phyloP scores from a whole-genome alignment of 192 early-diverging fungal genomes.

The Backusella macrospora region DNA sequence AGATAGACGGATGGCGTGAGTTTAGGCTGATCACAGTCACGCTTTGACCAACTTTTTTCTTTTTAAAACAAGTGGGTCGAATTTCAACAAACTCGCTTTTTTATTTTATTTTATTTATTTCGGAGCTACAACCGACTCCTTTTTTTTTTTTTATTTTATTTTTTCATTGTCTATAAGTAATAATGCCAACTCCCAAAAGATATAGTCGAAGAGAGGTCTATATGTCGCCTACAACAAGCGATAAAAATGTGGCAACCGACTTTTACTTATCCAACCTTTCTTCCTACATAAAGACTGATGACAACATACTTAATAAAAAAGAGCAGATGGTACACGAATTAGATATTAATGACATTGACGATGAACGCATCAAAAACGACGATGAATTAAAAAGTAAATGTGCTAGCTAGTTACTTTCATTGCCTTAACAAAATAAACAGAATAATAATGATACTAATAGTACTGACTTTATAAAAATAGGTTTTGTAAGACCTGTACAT shows the following conservation, averaged over 20 bases:
- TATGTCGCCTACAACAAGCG: conserved; percentile 5
- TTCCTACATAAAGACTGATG: neutral
- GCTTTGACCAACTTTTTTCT: conserved; percentile 6
- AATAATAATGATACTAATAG: too few relatives aligned
- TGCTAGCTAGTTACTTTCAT: too few relatives aligned
- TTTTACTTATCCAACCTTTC: neutral
- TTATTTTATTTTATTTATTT: too few relatives aligned
- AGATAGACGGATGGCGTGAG: too few relatives aligned
- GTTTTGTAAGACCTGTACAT: neutral
- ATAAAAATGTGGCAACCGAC: conserved; percentile 9
- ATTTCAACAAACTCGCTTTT: neutral
- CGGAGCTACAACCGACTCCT: neutral
- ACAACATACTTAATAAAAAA: neutral
- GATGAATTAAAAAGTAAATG: conserved; percentile 11
- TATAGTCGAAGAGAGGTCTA: conserved; percentile 1
- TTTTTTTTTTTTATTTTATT: neutral
- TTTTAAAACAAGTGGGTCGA: neutral
- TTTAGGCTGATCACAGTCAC: neutral
- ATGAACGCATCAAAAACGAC: conserved; percentile 1
- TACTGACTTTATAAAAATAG: neutral
- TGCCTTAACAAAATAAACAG: too few relatives aligned
- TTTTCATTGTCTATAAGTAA: neutral
- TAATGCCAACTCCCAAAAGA: neutral
- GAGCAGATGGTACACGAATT: conserved; percentile 1
- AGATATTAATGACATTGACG: conserved; percentile 16